A percentile compares a stretch with the other conserved stretches of the same genome.
Conservation (phyloP, 108 stramenopile species). For the Pseudonitzschia multistriata region DNA sequence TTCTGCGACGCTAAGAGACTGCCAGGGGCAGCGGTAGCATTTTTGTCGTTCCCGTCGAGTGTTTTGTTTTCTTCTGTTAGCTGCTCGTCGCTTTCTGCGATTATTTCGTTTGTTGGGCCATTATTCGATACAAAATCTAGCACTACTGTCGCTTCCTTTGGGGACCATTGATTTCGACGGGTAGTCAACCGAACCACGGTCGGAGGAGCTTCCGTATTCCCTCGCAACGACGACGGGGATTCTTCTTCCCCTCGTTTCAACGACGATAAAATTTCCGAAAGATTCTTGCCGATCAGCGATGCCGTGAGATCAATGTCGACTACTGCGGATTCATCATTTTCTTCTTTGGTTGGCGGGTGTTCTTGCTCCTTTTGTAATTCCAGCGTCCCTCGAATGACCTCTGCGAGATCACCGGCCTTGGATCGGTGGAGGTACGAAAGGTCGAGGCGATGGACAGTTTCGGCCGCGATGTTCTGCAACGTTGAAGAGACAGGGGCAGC, state of each 20-base stretch:
- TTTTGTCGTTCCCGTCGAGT: constrained; percentile 2
- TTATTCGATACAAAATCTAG: constrained; percentile 10
- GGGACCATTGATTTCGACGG: constrained; percentile 18
- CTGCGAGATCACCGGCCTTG: not conserved
- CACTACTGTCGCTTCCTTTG: constrained; percentile 9
- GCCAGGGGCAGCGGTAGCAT: not conserved
- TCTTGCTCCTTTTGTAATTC: not conserved
- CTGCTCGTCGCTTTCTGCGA: not conserved
- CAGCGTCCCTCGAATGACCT: constrained; percentile 6
- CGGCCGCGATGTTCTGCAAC: not conserved
- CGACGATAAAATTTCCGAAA: constrained; percentile 13
- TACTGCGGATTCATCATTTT: not conserved
- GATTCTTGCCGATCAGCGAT: constrained; percentile 35
- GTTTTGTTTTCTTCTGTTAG: constrained; percentile 15
- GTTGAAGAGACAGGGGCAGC: not conserved
- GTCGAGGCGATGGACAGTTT: not conserved
- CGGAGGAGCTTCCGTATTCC: not conserved
- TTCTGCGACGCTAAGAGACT: not conserved
- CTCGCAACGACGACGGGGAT: not conserved
- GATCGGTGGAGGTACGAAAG: constrained; percentile 9
- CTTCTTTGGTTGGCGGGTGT: too few species aligned
- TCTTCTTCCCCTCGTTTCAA: constrained; percentile 10
- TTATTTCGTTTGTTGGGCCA: constrained; percentile 8
- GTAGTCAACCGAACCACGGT: constrained; percentile 7
- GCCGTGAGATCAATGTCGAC: constrained; percentile 37